phyloP scores from a whole-genome alignment of 2,329 filamentous ascomycete genomes.

The Neospermospora avenae region DNA sequence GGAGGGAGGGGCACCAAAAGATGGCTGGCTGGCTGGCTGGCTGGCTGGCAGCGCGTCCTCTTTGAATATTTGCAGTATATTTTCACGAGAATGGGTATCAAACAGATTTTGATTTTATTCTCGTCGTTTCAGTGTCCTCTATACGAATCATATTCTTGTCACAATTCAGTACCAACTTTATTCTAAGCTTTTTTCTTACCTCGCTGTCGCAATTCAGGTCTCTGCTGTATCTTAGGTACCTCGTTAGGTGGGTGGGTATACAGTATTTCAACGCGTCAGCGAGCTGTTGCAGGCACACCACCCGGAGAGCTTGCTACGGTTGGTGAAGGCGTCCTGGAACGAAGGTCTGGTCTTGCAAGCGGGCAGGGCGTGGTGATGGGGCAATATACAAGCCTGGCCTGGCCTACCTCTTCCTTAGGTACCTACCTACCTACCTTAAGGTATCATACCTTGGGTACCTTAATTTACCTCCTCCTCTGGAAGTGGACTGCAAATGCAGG shows the following conservation, averaged over 20 bases:
- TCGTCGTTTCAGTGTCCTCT: neutral
- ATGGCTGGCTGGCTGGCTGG: slow-evolving; percentile 1
- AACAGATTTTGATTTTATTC: neutral
- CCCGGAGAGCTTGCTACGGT: slow-evolving; percentile 5
- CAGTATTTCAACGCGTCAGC: neutral
- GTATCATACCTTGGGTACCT: no score
- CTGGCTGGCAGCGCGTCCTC: neutral
- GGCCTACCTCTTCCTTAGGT: no score
- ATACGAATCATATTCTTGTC: neutral
- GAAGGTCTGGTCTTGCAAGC: neutral
- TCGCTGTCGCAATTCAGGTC: no score
- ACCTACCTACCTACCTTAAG: no score
- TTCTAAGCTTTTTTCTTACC: neutral
- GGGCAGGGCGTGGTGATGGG: neutral
- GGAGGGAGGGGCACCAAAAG: no score
- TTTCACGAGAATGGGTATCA: no score
- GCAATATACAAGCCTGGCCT: neutral
- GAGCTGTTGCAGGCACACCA: neutral
- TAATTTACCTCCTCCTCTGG: no score
- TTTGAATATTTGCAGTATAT: neutral
- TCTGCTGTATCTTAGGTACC: no score
- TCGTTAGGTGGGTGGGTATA: no score
- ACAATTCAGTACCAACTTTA: neutral
- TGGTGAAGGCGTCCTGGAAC: neutral
- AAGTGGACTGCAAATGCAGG: neutral